Evolutionary conservation across 2,329 filamentous ascomycete genomes (phyloP), one percentile per base, ranked within the genome.

Genomic region (Monilinia polystroma): DNA sequence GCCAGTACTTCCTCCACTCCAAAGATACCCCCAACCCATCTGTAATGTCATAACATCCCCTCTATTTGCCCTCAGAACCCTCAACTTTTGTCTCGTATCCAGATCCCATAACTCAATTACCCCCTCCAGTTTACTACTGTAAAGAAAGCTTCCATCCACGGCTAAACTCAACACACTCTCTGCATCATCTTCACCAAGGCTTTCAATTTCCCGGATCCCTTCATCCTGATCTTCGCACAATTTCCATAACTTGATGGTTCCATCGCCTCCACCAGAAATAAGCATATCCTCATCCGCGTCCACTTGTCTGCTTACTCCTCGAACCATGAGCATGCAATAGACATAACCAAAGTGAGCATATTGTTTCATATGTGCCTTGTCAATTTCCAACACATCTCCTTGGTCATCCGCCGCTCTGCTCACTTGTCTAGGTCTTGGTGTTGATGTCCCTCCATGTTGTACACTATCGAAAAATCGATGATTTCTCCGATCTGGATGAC

Each of bases 291-390:
- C 87, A 1, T 91, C 87, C 0, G 85, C 82, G 8, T 89, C 89
- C 4, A 92, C 84, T 8, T 92, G 83, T 1, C 87, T 81, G 0
- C 84, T 87, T 0, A 84, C 83, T 0, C 91, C 91, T 68, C 86
- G 87, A 0, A 92, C 88, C 68, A 99, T 83, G 6, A 96, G 83
- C 94, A 98, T 98, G 77, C 93, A 96, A 77, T 97, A 97, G 0
- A 99, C 88, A 76, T 97, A 98, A 55, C 96, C 95, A 77, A 89
- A 94, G 77, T 99, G 95, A 1, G 95, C 93, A 79, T 96, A 99
- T 73, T 95, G 90, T 67, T 84, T 86, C 67, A 96, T 91, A 66
- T 93, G 89, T 29, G 90, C 86, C 60, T 88, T 86, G 74, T 92
- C 90, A 68, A 97, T 93, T 76, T 96, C 92, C 7, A 98, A 80